A percentile compares a stretch with the other conserved stretches of the same genome.
These are phyloP conservation scores for Geoglossum glabrum DNA, from an alignment of 495 filamentous ascomycete genomes.

Conservation along the genomic window DNA sequence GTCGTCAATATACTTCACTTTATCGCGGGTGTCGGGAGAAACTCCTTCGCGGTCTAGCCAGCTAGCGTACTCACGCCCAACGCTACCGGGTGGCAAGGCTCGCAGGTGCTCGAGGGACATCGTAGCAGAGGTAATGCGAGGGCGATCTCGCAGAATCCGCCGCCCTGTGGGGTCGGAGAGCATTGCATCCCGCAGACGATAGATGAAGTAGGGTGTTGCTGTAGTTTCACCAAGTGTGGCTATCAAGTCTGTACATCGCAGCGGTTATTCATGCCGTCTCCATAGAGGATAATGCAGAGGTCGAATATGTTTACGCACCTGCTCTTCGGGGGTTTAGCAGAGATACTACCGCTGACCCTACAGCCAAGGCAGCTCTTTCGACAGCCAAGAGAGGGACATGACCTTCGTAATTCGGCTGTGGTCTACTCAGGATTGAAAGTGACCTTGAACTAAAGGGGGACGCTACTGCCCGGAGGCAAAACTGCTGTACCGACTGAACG, in stretches of 20 bases:
- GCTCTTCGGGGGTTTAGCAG: slow-evolving; percentile 62
- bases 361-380: slow-evolving; percentile 56
- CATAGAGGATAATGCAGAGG: background rate
- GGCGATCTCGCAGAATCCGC: slow-evolving; percentile 74
- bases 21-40: slow-evolving; percentile 65
- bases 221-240: slow-evolving; percentile 85
- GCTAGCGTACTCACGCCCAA: slow-evolving; percentile 64
- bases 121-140: slow-evolving; percentile 65
- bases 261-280: background rate
- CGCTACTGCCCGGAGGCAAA: background rate
- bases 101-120: slow-evolving; percentile 54
- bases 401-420: slow-evolving; percentile 56
- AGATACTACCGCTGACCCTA: slow-evolving; percentile 65
- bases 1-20: slow-evolving; percentile 79
- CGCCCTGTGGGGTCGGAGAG: slow-evolving; percentile 66
- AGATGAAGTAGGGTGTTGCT: slow-evolving; percentile 85
- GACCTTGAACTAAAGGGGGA: background rate
- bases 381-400: slow-evolving; percentile 72
- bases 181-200: slow-evolving; percentile 82
- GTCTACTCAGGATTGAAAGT: slow-evolving; percentile 5
- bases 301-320: slow-evolving; percentile 23
- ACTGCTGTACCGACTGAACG: background rate
- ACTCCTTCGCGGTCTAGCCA: slow-evolving; percentile 92
- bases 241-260: slow-evolving; percentile 49
- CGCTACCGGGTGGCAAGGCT: slow-evolving; percentile 44